phyloP scores from a whole-genome alignment of 768 basidiomycete species.

The Mycena filopes region DNA sequence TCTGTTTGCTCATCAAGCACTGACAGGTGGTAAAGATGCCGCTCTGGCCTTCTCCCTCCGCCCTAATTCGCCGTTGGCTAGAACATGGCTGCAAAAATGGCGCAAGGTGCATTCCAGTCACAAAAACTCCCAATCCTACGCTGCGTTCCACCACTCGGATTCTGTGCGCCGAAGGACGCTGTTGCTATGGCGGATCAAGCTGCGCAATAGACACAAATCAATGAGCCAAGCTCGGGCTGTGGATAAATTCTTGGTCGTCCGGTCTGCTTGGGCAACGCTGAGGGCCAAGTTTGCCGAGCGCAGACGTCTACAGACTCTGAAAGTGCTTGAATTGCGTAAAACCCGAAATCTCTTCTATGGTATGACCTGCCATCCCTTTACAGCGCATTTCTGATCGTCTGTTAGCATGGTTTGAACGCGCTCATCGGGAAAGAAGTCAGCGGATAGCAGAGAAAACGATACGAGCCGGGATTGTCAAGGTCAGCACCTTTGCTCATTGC shows the following conservation, averaged over 20 bases:
- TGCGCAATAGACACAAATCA: slow-evolving; percentile 60
- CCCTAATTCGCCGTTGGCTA: slow-evolving; percentile 50
- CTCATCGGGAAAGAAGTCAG: slow-evolving; percentile 18
- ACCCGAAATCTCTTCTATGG: slow-evolving; percentile 49
- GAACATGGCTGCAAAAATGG: slow-evolving; percentile 58
- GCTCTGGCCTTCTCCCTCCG: slow-evolving; percentile 63
- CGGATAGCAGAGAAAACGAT: slow-evolving; percentile 24
- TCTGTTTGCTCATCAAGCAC: slow-evolving; percentile 6
- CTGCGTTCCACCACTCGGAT: slow-evolving; percentile 58
- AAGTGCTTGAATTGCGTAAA: slow-evolving; percentile 52
- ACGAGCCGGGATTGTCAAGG: slow-evolving; percentile 16
- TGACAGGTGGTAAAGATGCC: slow-evolving; percentile 47
- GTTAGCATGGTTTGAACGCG: slow-evolving; percentile 28
- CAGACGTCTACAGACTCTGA: slow-evolving; percentile 55
- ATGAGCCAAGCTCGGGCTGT: slow-evolving; percentile 66
- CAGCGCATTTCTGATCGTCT: slow-evolving; percentile 6
- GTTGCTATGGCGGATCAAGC: slow-evolving; percentile 64
- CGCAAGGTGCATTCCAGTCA: slow-evolving; percentile 51
- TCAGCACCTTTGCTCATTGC: not conserved
- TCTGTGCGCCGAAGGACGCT: slow-evolving; percentile 55
- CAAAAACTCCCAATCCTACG: slow-evolving; percentile 58
- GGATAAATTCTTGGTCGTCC: slow-evolving; percentile 59
- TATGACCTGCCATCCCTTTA: slow-evolving; percentile 21
- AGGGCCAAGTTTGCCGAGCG: slow-evolving; percentile 55
- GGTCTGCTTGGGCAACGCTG: slow-evolving; percentile 63